Evolutionary conservation across 2,329 filamentous ascomycete genomes (phyloP).

Genomic region (Saccharata proteae): DNA sequence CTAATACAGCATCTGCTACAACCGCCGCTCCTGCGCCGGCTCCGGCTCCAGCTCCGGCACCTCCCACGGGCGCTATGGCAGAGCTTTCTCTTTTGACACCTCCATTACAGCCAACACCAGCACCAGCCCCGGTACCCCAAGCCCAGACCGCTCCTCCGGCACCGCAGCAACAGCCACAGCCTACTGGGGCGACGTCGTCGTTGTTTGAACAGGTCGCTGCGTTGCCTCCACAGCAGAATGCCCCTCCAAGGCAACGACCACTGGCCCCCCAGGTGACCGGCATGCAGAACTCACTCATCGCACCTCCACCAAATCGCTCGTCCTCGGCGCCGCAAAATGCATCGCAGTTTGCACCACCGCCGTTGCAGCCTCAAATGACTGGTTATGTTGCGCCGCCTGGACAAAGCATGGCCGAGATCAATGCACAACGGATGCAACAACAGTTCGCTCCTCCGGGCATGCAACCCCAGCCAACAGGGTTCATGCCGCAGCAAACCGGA

Average conservation of each 20-base stretch:
- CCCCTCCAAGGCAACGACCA: slow-evolving; percentile 53
- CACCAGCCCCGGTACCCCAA: slow-evolving; percentile 26
- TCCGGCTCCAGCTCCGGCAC: slow-evolving; percentile 22
- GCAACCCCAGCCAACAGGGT: slow-evolving; percentile 26
- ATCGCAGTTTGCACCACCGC: slow-evolving; percentile 56
- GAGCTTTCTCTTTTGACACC: slow-evolving; percentile 54
- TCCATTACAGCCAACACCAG: slow-evolving; percentile 30
- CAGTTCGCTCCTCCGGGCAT: slow-evolving; percentile 14
- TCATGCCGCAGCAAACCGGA: slow-evolving; percentile 20
- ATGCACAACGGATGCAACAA: slow-evolving; percentile 33
- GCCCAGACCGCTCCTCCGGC: slow-evolving; percentile 31
- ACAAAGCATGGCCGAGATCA: slow-evolving; percentile 62
- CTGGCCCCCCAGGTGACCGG: slow-evolving; percentile 53
- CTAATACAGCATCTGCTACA: slow-evolving; percentile 18
- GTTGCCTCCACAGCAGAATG: slow-evolving; percentile 23
- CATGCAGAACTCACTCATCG: slow-evolving; percentile 49
- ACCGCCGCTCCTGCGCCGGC: slow-evolving; percentile 29
- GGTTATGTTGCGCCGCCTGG: slow-evolving; percentile 62
- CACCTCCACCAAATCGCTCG: slow-evolving; percentile 68
- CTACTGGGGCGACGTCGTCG: slow-evolving; percentile 13
- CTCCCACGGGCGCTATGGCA: slow-evolving; percentile 53
- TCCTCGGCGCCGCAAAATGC: slow-evolving; percentile 73
- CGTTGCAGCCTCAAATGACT: slow-evolving; percentile 75
- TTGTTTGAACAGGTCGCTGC: slow-evolving; percentile 15
- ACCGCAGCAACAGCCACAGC: slow-evolving; percentile 17